Conservation (phyloP, 225 moss, liverwort and hornwort genomes). For the Ulota crispa region DNA sequence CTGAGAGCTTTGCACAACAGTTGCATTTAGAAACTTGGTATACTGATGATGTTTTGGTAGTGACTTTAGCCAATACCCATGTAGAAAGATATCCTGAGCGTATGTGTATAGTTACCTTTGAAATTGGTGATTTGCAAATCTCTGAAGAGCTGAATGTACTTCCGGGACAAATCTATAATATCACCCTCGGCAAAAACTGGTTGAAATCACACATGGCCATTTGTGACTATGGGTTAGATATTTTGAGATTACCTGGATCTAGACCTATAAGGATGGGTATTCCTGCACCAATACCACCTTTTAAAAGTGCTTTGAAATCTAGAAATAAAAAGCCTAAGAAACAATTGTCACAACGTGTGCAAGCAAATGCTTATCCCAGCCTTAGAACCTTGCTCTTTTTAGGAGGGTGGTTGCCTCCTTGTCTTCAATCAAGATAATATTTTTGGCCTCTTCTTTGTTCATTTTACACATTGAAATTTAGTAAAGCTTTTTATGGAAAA, state of each 20-base stretch:
- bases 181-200: constrained; percentile 60
- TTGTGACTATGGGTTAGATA: constrained; percentile 56
- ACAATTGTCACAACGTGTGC: constrained; percentile 12
- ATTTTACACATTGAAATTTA: not conserved
- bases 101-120: constrained; percentile 49
- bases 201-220: constrained; percentile 62
- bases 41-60: constrained; percentile 51
- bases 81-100: constrained; percentile 47
- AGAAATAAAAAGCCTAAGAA: constrained; percentile 31
- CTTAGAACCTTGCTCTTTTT: constrained; percentile 28
- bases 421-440: not conserved
- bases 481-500: accelerated
- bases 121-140: constrained; percentile 49
- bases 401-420: constrained; percentile 34
- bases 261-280: constrained; percentile 56
- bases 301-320: constrained; percentile 11
- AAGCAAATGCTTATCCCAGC: constrained; percentile 22
- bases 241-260: constrained; percentile 46
- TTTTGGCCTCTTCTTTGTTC: accelerated
- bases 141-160: constrained; percentile 52
- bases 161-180: constrained; percentile 54
- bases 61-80: constrained; percentile 57
- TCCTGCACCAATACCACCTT: constrained; percentile 1
- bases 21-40: constrained; percentile 55
- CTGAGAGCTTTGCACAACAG: constrained; percentile 50